Evolutionary conservation across 192 early-diverging fungal genomes (phyloP), one percentile per base, ranked within the genome.

Genomic region (Entophlyctis luteolus): DNA sequence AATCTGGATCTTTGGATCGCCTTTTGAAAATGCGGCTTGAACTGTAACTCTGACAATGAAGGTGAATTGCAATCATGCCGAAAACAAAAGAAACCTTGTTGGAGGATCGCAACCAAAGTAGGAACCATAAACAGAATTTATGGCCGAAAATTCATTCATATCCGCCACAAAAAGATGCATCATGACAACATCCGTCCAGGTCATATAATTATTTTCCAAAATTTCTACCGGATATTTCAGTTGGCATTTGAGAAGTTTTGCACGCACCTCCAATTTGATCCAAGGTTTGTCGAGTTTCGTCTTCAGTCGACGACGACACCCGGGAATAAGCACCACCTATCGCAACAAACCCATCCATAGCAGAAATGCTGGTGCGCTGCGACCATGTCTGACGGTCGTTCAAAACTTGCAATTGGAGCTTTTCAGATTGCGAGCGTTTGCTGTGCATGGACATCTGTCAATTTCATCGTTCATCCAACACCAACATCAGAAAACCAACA

Each of bases 101-200:
- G 91, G 81, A 5, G 91, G 91, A 65, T 91, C 90, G 28, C 85
- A 75, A 35, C 77, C 82, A 65, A 91, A 90, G 55, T 84, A 91
- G 1, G 55, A 67, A 55, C 82, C 82, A 72, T 93, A 93, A 10
- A 81, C 75, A 6, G 37, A 39, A 68, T 93, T 93, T 29, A 93
- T 62, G 2, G 53, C 56, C 1, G 58, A 77, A 72, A 93, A 93
- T 32, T 84, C 73, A 4, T 62, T 57, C 87, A 93, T 89, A 58
- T 89, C 76, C 3, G 75, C 56, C 0, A 91, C 80, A 68, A 81
- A 85, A 0, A 93, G 83, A 49, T 85, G 80, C 77, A 91, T 85
- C 47, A 79, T 68, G 0, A 88, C 78, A 5, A 90, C 80, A 59
- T 89, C 74, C 14, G 65, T 50, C 84, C 85, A 89, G 0, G 56